These are phyloP conservation scores for Pythium volutum DNA, from an alignment of 352 stramenopile species.

Conservation along the genomic window DNA sequence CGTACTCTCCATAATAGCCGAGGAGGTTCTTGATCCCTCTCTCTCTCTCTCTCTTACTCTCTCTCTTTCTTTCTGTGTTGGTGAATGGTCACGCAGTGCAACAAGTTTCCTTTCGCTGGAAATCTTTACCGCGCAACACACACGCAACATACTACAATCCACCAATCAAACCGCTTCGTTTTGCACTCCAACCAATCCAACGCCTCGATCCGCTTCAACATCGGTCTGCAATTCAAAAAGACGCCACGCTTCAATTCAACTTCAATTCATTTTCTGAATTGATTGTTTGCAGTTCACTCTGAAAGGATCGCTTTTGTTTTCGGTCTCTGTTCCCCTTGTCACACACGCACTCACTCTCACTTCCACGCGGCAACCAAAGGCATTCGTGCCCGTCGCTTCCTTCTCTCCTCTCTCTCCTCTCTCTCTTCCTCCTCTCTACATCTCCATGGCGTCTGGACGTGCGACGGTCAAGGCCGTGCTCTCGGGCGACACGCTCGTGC, in stretches of 20 bases:
- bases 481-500: slow-evolving; percentile 96
- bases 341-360: slow-evolving; percentile 18
- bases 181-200: neutral
- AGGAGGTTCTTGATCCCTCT: neutral
- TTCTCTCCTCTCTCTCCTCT: slow-evolving; percentile 9
- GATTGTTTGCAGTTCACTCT: neutral
- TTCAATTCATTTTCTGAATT: slow-evolving; percentile 24
- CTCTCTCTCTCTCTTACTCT: neutral
- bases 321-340: slow-evolving; percentile 12
- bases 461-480: slow-evolving; percentile 97
- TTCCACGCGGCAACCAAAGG: slow-evolving; percentile 17
- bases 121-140: slow-evolving; percentile 24
- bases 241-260: slow-evolving; percentile 19
- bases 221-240: slow-evolving; percentile 18
- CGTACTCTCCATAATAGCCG: slow-evolving; percentile 34
- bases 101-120: slow-evolving; percentile 3
- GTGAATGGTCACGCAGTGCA: neutral
- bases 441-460: slow-evolving; percentile 72
- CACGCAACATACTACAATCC: slow-evolving; percentile 8
- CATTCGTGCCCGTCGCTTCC: slow-evolving; percentile 4
- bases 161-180: slow-evolving; percentile 8
- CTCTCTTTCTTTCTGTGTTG: neutral
- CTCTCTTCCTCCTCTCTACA: slow-evolving; percentile 6
- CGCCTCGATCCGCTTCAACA: slow-evolving; percentile 13
- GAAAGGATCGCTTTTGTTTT: slow-evolving; percentile 13